Conservation (phyloP, 2,329 filamentous ascomycete species). For the Trichoderma semiorbis region DNA sequence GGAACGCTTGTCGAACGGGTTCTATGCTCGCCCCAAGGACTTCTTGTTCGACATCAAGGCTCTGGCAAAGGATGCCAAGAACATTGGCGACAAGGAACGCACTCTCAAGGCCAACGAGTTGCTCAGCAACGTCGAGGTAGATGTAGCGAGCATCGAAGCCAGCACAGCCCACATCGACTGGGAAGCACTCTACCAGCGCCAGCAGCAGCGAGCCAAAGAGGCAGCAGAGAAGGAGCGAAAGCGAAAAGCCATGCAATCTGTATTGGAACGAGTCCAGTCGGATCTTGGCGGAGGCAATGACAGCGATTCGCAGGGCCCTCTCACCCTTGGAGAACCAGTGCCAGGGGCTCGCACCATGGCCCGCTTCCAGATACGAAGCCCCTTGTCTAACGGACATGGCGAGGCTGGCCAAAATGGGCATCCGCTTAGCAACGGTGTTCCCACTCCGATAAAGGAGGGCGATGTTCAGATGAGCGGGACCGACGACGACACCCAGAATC, state of each 20-base stretch:
- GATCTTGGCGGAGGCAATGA: slow-evolving; percentile 49
- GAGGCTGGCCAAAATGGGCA: slow-evolving; percentile 34
- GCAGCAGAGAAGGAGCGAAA: slow-evolving; percentile 60
- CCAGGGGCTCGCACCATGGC: slow-evolving; percentile 51
- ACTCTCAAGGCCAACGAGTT: slow-evolving; percentile 88
- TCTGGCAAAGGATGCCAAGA: slow-evolving; percentile 79
- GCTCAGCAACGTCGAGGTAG: slow-evolving; percentile 88
- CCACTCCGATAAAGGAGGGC: slow-evolving; percentile 44
- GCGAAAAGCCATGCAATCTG: slow-evolving; percentile 57
- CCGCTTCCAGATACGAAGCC: slow-evolving; percentile 54
- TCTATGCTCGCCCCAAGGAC: slow-evolving; percentile 86
- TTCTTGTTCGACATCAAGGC: slow-evolving; percentile 85
- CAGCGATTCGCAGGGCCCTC: slow-evolving; percentile 53
- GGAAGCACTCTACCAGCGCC: slow-evolving; percentile 74
- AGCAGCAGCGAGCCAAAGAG: slow-evolving; percentile 61
- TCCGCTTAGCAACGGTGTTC: slow-evolving; percentile 54
- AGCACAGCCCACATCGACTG: slow-evolving; percentile 69
- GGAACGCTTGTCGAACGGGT: slow-evolving; percentile 93
- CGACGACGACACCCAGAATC: slow-evolving; percentile 44
- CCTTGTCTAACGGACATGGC: slow-evolving; percentile 58
- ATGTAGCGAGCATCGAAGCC: slow-evolving; percentile 73
- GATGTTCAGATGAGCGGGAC: slow-evolving; percentile 63
- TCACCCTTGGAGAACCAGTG: slow-evolving; percentile 62
- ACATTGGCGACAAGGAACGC: slow-evolving; percentile 76
- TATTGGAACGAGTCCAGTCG: slow-evolving; percentile 47